Evolutionary conservation across 257 asterid species (phyloP), one percentile per base, ranked within the genome.

Genomic region (Solanum pennellii): DNA sequence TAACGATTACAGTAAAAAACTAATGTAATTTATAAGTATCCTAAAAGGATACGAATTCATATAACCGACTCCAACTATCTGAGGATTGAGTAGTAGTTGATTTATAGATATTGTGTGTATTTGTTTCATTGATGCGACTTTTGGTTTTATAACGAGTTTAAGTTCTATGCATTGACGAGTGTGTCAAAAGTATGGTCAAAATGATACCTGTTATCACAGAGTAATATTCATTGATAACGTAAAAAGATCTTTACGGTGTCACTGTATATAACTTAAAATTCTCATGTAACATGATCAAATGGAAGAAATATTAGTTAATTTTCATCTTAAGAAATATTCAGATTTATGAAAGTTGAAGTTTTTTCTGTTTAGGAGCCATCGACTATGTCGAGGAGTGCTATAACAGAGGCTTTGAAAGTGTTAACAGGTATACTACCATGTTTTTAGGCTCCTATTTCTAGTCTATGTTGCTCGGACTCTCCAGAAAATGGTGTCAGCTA

Each of bases 371-470:
- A 92, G 94, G 89, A 89, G 35, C 88, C 93, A 52, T 84, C 91
- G 2, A 31, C 94, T 76, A 88, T 87, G 76, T 88, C 91, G 3
- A 80, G 65, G 62, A 85, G 74, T 33, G 89, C 88, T 47, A 89
- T 92, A 65, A 89, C 91, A 1, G 93, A 92, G 76, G 93, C 93
- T 88, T 87, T 92, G 88, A 86, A 88, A 86, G 87, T 90, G 65
- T 60, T 90, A 86, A 89, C 89, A 9, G 94, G 94, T 92, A 90
- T 92, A 89, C 39, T 35, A 16, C 79, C 5, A 35, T 20, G 47
- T 37, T 7, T 25, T 35, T 18, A 13, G 41, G 35, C 60, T 73
- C 69, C 39, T 76, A 35, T 2, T 60, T 45, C 5, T 8, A 6
- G 41, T 71, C 42, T 71, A 71, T 71, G 12, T 71, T 31, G 77